These are phyloP conservation scores for Nigrospora osmanthi DNA, from an alignment of 2,329 filamentous ascomycete species.

Conservation along the genomic window DNA sequence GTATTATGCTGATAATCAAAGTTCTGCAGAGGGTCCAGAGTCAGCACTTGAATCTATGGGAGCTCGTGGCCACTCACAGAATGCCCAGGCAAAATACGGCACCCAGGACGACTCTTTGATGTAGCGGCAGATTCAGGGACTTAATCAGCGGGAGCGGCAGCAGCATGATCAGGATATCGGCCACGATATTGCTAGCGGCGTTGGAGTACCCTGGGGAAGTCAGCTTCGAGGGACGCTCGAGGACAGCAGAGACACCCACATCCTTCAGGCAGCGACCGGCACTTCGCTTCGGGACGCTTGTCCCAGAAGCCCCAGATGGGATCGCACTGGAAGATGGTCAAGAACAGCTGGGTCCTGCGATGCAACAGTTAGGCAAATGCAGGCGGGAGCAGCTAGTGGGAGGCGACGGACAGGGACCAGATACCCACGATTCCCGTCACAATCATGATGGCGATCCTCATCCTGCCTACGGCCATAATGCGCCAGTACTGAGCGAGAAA, in stretches of 20 bases:
- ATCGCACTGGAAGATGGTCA: background rate
- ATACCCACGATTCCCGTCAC: background rate
- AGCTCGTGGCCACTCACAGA: background rate
- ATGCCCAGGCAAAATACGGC: background rate
- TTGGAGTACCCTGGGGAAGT: background rate
- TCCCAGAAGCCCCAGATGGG: slow-evolving; percentile 1
- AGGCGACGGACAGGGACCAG: background rate
- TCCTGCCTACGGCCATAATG: background rate
- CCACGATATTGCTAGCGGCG: background rate
- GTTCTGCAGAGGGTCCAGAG: too few relatives aligned
- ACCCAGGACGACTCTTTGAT: background rate
- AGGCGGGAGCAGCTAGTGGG: background rate
- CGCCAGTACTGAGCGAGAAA: background rate
- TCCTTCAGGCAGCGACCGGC: too few relatives aligned
- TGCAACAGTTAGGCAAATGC: background rate
- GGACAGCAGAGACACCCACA: too few relatives aligned
- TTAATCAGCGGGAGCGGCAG: background rate
- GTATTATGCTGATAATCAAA: too few relatives aligned
- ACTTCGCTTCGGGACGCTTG: background rate
- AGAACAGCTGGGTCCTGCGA: background rate
- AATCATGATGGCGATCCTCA: background rate
- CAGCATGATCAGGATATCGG: background rate
- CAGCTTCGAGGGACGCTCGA: background rate
- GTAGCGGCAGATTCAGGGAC: background rate
- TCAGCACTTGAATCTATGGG: too few relatives aligned